Evolutionary conservation across 139 green algal species (phyloP).

Genomic region (Chlorella vulgaris): DNA sequence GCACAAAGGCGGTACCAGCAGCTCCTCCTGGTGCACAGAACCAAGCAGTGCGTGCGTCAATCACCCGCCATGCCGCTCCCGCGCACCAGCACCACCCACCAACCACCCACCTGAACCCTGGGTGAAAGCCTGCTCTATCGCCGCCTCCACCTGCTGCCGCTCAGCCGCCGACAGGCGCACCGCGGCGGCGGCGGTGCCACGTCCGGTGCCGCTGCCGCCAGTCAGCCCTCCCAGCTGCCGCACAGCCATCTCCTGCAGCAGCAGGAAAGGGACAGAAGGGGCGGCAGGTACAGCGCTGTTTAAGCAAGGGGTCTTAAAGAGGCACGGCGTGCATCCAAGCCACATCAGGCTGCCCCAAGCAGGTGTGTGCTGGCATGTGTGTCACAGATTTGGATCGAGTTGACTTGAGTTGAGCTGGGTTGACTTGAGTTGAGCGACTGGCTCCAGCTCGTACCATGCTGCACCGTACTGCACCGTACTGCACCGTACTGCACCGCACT

Average conservation of each 20-base stretch:
- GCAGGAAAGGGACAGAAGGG: background rate
- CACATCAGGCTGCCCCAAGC: no score
- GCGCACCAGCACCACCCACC: background rate
- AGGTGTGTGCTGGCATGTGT: no score
- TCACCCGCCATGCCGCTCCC: background rate
- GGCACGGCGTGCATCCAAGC: no score
- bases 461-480: no score
- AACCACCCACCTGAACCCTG: constrained; percentile 24
- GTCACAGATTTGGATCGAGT: no score
- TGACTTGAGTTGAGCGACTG: no score
- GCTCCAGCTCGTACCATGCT: no score
- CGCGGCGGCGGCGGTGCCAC: background rate
- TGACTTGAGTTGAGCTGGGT: no score
- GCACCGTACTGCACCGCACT: background rate
- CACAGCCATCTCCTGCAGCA: constrained; percentile 23
- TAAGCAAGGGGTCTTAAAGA: no score
- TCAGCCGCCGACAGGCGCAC: background rate
- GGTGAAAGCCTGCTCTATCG: constrained; percentile 53
- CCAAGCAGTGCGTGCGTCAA: no score
- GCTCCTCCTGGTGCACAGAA: no score
- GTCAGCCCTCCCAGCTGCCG: constrained; percentile 17
- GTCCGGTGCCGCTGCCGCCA: constrained; percentile 5
- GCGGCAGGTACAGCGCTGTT: background rate
- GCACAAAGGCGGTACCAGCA: no score
- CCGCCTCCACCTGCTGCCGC: constrained; percentile 33